Conservation (phyloP, 495 filamentous ascomycete species). For the Aspergillus nanangensis region DNA sequence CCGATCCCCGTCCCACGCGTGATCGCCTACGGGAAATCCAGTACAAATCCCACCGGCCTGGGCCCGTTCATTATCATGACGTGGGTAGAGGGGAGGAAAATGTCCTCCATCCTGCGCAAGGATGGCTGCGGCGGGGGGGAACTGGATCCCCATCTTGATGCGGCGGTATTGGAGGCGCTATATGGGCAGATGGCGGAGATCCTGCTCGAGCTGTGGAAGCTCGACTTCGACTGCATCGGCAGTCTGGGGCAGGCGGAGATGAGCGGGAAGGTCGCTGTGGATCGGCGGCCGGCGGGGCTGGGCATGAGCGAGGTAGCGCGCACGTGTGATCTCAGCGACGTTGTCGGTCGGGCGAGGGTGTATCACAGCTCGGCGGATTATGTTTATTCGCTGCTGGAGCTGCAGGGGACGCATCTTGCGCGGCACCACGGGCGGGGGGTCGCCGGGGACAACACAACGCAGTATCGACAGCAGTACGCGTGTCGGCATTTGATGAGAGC, state of each 20-base stretch:
- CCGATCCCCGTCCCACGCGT: constrained; percentile 27
- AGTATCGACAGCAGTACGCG: constrained; percentile 34
- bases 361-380: constrained; percentile 28
- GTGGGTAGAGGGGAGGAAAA: constrained; percentile 17
- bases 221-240: constrained; percentile 11
- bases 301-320: constrained; percentile 23
- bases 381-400: constrained; percentile 31
- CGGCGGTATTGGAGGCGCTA: constrained; percentile 17
- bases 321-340: constrained; percentile 1
- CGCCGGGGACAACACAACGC: constrained; percentile 30
- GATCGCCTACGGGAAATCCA: constrained; percentile 24
- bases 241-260: neutral
- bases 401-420: constrained; percentile 34
- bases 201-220: constrained; percentile 25
- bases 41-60: constrained; percentile 19
- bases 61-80: constrained; percentile 42
- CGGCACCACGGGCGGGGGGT: constrained; percentile 42
- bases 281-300: constrained; percentile 15
- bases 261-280: neutral
- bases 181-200: constrained; percentile 29
- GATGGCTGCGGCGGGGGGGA: no score
- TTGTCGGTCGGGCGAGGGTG: neutral
- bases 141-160: constrained; percentile 23
- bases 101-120: constrained; percentile 8
- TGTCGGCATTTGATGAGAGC: constrained; percentile 15